Base-by-base conservation (phyloP, 768 basidiomycete species). In the Lentinus tigrinus region DNA sequence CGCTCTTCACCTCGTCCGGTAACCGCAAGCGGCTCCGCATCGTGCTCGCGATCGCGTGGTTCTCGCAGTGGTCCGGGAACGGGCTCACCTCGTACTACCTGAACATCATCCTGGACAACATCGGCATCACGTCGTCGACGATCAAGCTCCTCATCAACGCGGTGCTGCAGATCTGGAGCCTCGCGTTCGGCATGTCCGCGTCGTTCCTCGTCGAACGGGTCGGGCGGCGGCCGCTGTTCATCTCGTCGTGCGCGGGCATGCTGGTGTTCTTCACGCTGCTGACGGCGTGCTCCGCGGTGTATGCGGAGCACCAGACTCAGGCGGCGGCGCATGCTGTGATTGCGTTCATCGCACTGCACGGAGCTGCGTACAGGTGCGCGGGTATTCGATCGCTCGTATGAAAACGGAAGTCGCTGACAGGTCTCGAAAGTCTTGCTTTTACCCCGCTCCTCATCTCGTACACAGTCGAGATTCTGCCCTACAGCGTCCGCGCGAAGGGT, bases 391-490 rank as follows among this genome's bases (percentile, higher is more conserved):
- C n/a, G n/a, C n/a, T n/a, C n/a, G n/a, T n/a, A n/a, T n/a, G n/a
- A n/a, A n/a, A n/a, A n/a, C n/a, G n/a, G 28, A 23, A 11, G 6
- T 13, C 19, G 50, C 47, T 48, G 26, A 48, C 47, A 10, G 24
- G 27, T 23, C 9, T 11, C 1, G 36, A 59, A 59, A 83, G 82
- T 67, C 67, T 94, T 43, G 91, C 91, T 14, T 93, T 92, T 77
- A 86, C 89, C 5, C 93, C 93, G 8, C 86, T 95, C 58, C 87
- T 93, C 64, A 86, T 93, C 54, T 83, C 88, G 0, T 94, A 95
- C 76, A 90, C 91, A 42, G 81, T 94, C 62, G 94, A 96, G 73
- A 95, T 95, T 73, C 75, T 95, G 52, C 93, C 93, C 4, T 93
- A 81, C 76, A 74, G 76, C 27, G 77, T 95, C 55, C 91, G 93